Evolutionary conservation across 108 stramenopile genomes (phyloP), one percentile per base, ranked within the genome.

Genomic region (Epithemia pelagica): DNA sequence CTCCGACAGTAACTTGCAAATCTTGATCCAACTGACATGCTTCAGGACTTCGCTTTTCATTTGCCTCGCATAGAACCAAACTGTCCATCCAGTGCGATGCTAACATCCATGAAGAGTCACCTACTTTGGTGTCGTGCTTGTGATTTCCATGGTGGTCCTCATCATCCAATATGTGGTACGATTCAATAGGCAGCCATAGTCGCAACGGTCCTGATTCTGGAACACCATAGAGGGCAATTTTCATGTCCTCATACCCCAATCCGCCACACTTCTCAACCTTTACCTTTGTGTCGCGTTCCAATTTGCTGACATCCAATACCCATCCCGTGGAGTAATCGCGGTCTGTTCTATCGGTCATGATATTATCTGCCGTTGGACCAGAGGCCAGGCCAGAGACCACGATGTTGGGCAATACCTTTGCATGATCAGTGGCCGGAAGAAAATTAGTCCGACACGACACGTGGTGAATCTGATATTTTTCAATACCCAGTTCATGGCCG

Each of bases 211-310:
- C 92, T 1, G 83, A 85, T 18, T 79, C 82, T 0, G 85, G 84
- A 52, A 89, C 80, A 58, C 92, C 92, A 67, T 93, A 90, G 59
- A 90, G 60, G 7, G 92, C 92, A 58, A 78, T 84, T 69, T 93
- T 93, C 87, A 88, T 88, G 63, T 93, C 92, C 25, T 90, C 77
- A 59, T 89, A 93, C 27, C 92, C 89, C 67, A 93, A 74, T 20
- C 89, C 92, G 63, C 87, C 89, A 74, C 80, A 84, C 28, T 67
- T 64, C 71, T 83, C 77, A 2, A 93, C 84, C 58, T 87, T 88
- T 32, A 77, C 66, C 66, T 93, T 93, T 0, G 92, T 89, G 0
- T 85, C 79, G 10, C 87, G 74, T 74, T 93, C 92, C 1, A 84
- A 62, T 53, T 80, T 79, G 27, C 83, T 82, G 0, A 93, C 80